Evolutionary conservation across 202 grass and related monocot species (phyloP), one percentile per base, ranked within the genome.

Genomic region (Saccharum hybrid): DNA sequence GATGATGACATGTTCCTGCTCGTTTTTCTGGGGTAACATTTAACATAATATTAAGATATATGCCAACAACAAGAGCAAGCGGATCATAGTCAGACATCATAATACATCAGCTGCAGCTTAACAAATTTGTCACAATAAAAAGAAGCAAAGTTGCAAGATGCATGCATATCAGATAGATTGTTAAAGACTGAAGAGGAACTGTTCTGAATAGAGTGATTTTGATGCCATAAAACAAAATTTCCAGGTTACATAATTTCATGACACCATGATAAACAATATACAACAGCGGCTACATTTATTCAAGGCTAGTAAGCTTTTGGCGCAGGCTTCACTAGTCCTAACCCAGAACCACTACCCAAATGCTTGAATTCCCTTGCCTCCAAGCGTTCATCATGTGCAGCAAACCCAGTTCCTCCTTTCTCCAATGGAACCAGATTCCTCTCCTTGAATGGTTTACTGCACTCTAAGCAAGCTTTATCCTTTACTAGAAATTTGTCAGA

Each of bases 381-480:
- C 69, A 99, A 56, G 56, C 54, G 86, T 54, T 94, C 88, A 1
- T 85, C 93, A 39, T 99, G 96, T 18, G 85, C 93, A 0, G 96
- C 74, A 4, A 99, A 99, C 37, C 96, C 96, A 0, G 96, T 96
- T 71, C 96, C 96, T 83, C 96, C 96, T 93, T 96, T 99, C 88
- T 94, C 93, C 64, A 99, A 78, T 66, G 41, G 31, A 85, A 99
- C 84, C 23, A 99, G 83, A 85, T 94, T 99, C 84, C 87, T 96
- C 68, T 86, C 89, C 85, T 96, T 99, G 84, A 90, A 96, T 2
- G 63, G 76, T 83, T 91, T 96, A 41, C 82, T 94, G 90, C 96
- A 99, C 49, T 82, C 76, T 45, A 96, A 84, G 64, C 96, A 96
- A 23, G 86, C 84, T 81, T 90, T 92, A 88, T 96, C 96, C 7